Conservation (phyloP, 1,284 basidiomycete genomes). For the Pascua guehoae region DNA sequence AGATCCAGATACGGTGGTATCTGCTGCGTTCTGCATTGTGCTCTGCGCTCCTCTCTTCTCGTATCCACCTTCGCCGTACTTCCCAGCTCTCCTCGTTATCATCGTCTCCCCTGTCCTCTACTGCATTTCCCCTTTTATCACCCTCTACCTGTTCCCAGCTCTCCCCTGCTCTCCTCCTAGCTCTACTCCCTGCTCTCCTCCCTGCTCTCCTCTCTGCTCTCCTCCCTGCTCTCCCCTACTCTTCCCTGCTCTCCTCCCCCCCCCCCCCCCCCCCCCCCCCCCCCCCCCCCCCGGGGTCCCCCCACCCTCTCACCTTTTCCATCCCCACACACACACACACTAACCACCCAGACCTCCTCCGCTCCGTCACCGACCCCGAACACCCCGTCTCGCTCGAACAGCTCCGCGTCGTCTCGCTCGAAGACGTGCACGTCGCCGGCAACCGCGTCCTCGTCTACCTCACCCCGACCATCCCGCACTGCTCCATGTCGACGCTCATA, state of each 20-base stretch:
- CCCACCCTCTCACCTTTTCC: too few relatives aligned
- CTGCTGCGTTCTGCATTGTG: too few relatives aligned
- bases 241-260: conserved; percentile 33
- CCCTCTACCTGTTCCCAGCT: not conserved
- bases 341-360: conserved; percentile 70
- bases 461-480: conserved; percentile 97
- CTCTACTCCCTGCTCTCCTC: not conserved
- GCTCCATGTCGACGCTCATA: conserved; percentile 95
- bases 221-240: not conserved
- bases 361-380: conserved; percentile 93
- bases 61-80: too few relatives aligned
- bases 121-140: not conserved
- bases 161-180: too few relatives aligned
- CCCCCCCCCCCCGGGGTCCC: too few relatives aligned
- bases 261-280: too few relatives aligned
- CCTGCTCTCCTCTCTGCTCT: not conserved
- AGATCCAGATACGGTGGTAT: too few relatives aligned
- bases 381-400: conserved; percentile 94
- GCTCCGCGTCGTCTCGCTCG: conserved; percentile 86
- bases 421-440: conserved; percentile 71
- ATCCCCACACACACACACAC: conserved; percentile 46
- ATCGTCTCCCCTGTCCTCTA: too few relatives aligned
- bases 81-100: too few relatives aligned
- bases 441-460: conserved; percentile 82
- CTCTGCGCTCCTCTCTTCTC: too few relatives aligned